These are phyloP conservation scores for Pythium insidiosum DNA, from an alignment of 352 stramenopile genomes.

Conservation along the genomic window DNA sequence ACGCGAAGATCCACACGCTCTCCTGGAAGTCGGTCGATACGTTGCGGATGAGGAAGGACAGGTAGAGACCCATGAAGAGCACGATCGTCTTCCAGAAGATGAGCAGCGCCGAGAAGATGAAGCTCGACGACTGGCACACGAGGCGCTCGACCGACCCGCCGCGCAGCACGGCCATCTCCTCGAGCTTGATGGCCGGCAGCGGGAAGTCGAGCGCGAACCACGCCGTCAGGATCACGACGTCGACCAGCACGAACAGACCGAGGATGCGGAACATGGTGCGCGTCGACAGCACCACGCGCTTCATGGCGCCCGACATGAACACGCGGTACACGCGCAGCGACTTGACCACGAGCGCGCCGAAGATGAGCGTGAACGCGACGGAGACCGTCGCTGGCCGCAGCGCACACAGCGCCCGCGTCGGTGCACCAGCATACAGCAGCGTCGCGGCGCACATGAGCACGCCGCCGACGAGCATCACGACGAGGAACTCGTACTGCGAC, in stretches of 20 bases:
- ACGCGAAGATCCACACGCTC: conserved; percentile 42
- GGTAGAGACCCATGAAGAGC: conserved; percentile 24
- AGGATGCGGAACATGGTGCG: no score
- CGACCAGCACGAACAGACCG: no score
- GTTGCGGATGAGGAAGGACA: conserved; percentile 43
- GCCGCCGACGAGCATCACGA: conserved; percentile 37
- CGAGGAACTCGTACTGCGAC: conserved; percentile 58
- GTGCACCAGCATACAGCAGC: conserved; percentile 31
- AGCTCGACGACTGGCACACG: conserved; percentile 14
- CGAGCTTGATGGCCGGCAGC: no score
- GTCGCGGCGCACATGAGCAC: conserved; percentile 32
- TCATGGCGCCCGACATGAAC: no score
- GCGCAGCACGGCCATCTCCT: no score
- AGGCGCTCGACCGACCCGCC: conserved; percentile 10
- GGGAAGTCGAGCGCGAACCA: no score
- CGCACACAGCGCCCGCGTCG: conserved; percentile 24
- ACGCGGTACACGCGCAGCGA: no score
- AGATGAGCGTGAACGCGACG: conserved; percentile 36
- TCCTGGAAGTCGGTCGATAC: conserved; percentile 42
- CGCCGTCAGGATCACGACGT: no score
- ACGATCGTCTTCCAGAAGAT: conserved; percentile 17
- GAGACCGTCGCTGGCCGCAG: conserved; percentile 18
- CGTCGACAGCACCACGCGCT: no score
- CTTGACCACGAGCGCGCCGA: conserved; percentile 38
- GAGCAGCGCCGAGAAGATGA: conserved; percentile 10